Base-by-base conservation (phyloP, 495 filamentous ascomycete genomes). In the Aspergillus sclerotiicarbonarius region DNA sequence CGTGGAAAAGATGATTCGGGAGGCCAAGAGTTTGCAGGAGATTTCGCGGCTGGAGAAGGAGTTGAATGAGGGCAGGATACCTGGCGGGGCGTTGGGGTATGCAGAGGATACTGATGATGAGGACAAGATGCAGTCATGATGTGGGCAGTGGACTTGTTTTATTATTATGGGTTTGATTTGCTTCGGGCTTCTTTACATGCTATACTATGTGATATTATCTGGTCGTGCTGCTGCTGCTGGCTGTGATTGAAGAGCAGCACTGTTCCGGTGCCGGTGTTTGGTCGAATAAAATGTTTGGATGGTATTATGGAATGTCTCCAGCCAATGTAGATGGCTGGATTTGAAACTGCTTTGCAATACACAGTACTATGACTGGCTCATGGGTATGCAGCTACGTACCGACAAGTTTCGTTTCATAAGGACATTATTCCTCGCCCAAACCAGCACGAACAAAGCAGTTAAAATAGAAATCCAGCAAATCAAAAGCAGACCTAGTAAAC, bases 11-110 rank as follows among this genome's bases (percentile, higher is more conserved):
- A 73, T 90, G 79, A 94, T 96, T 64, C 83, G 81, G 68, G 85
- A 89, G 60, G 94, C 95, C 5, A 90, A 88, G 72, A 94, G 87
- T 66, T 63, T 98, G 67, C 86, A 90, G 66, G 91, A 94, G 76
- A 91, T 96, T 62, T 84, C 88, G 19, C 73, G 85, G 53, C 65
- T 96, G 66, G 91, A 96, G 80, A 89, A 87, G 75, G 90, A 90
- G 69, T 73, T 97, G 53, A 87, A 87, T 57, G 92, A 98, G 73
- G 94, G 94, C 4, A 74, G 88, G 70, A 80, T 97, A 68, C 90
- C 91, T 15, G 78, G 80, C 21, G 90, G 85, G 37, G 77, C 86
- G 33, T 73, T 84, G 43, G 75, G 75, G 20, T 53, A 62, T 53
- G 71, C 65, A 46, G 81, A 79, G 60, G 80, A 25, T 25, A 62